Evolutionary conservation across 108 stramenopile genomes (phyloP).

Genomic region (Nitzschia inconspicua): DNA sequence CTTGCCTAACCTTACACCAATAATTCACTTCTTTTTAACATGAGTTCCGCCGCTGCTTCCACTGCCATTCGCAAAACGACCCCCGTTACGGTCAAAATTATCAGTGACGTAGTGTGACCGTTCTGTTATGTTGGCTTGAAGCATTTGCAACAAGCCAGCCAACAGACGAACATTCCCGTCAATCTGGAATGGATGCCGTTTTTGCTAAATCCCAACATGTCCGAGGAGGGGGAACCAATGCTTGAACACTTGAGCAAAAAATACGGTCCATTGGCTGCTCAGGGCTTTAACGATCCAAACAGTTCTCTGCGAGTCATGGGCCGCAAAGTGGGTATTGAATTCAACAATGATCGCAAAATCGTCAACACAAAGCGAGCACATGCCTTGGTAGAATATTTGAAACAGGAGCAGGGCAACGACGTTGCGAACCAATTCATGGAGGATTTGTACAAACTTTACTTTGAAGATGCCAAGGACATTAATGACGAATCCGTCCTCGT

Average conservation of each 20-base stretch:
- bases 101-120: conserved; percentile 42
- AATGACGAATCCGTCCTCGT: conserved; percentile 4
- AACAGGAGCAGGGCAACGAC: conserved; percentile 18
- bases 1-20: no score
- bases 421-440: conserved; percentile 31
- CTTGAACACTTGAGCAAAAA: conserved; percentile 23
- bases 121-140: conserved; percentile 39
- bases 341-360: conserved; percentile 19
- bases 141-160: conserved; percentile 28
- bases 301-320: conserved; percentile 11
- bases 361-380: conserved; percentile 21
- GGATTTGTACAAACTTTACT: conserved; percentile 27
- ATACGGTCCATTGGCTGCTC: conserved; percentile 16
- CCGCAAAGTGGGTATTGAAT: conserved; percentile 30
- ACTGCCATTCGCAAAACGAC: background rate
- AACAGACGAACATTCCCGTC: conserved; percentile 10
- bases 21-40: no score
- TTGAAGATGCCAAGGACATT: conserved; percentile 25
- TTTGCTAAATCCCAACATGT: conserved; percentile 28
- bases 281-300: conserved; percentile 27
- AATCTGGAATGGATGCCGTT: conserved; percentile 32
- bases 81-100: conserved; percentile 23
- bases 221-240: conserved; percentile 15
- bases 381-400: conserved; percentile 27
- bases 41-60: no score